A percentile compares a stretch with the other conserved stretches of the same genome.
phyloP scores from a whole-genome alignment of 331 rosid genomes.

The Malus hybrid region DNA sequence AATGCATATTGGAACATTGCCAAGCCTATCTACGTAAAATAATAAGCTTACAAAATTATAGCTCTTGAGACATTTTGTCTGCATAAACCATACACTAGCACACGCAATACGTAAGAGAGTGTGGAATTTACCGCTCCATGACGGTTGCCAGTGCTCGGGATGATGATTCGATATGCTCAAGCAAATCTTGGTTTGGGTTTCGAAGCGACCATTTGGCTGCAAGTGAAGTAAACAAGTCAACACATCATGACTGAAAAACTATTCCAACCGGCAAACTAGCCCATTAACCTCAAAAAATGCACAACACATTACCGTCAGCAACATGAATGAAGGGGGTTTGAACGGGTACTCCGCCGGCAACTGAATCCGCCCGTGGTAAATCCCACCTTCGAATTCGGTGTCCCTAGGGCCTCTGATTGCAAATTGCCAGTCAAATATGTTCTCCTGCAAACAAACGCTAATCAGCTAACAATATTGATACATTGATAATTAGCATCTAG shows the following conservation, averaged over 20 bases:
- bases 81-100: background rate
- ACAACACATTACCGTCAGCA: conserved; percentile 57
- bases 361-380: conserved; percentile 92
- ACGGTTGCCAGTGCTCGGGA: conserved; percentile 99
- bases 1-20: background rate
- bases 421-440: conserved; percentile 98
- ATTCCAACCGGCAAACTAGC: background rate
- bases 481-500: background rate
- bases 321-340: conserved; percentile 93
- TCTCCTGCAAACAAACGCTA: conserved; percentile 51
- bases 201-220: conserved; percentile 96
- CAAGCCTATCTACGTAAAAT: background rate
- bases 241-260: background rate
- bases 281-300: background rate
- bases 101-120: background rate
- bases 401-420: conserved; percentile 81
- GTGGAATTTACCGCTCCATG: conserved; percentile 75
- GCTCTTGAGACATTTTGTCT: background rate
- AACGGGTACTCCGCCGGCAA: conserved; percentile 92
- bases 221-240: conserved; percentile 15
- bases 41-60: background rate
- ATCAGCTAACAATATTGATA: background rate
- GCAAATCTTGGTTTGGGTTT: conserved; percentile 93
- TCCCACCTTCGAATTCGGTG: conserved; percentile 92
- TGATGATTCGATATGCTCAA: conserved; percentile 97